phyloP scores from a whole-genome alignment of 805 yeast genomes.

The Peterozyma xylosa region DNA sequence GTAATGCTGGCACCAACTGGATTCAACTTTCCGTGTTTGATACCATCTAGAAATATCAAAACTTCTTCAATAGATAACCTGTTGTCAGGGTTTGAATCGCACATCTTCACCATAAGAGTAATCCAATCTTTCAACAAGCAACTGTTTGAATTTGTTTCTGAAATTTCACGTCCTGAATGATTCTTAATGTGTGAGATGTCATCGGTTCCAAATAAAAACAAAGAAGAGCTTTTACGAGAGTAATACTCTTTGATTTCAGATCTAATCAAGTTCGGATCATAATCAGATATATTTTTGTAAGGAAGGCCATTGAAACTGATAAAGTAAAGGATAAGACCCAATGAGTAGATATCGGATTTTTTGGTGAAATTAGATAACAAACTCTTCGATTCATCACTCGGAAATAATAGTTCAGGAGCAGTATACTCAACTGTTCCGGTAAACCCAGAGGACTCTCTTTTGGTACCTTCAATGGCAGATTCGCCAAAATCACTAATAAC shows the following conservation, averaged over 20 bases:
- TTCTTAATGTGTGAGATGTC: not conserved
- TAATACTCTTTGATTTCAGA: conserved; percentile 15
- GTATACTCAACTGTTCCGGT: conserved; percentile 87
- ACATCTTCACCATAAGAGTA: conserved; percentile 13
- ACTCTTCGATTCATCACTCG: conserved; percentile 2
- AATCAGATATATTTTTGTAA: conserved; percentile 24
- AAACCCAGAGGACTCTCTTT: conserved; percentile 64
- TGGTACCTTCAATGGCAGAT: conserved; percentile 65
- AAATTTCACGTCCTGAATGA: conserved; percentile 6
- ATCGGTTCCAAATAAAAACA: conserved; percentile 16
- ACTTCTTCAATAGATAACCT: conserved; percentile 40
- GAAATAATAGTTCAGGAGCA: conserved; percentile 70
- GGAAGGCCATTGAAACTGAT: conserved; percentile 70
- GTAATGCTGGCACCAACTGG: too few relatives aligned
- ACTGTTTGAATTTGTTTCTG: not conserved
- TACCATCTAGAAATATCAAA: conserved; percentile 16
- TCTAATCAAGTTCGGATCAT: conserved; percentile 15
- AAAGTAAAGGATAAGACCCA: conserved; percentile 78
- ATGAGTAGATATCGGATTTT: conserved; percentile 72
- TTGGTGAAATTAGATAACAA: conserved; percentile 50
- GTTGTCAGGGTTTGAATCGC: conserved; percentile 20
- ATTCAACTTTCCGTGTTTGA: not conserved
- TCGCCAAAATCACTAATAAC: conserved; percentile 89
- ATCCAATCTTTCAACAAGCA: conserved; percentile 32
- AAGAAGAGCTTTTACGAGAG: conserved; percentile 1